Evolutionary conservation across 192 early-diverging fungal species (phyloP), one percentile per base, ranked within the genome.

Genomic region (Coemansia sp.): DNA sequence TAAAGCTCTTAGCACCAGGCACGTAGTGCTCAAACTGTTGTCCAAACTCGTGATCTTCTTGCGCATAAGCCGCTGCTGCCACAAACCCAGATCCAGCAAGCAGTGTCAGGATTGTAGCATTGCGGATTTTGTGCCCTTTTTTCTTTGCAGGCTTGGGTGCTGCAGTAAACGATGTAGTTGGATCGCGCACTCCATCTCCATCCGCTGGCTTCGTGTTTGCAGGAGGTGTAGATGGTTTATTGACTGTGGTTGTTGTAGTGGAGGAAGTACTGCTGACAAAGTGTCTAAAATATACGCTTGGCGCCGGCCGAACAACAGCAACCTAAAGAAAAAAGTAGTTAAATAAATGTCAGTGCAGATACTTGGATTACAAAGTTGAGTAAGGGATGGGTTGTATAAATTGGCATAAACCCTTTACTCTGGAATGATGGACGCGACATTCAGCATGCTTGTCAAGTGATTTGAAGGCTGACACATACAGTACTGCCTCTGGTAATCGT

Each of bases 21-120:
- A 90, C 82, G 63, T 84, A 77, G 18, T 78, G 71, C 36, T 83
- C 85, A 61, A 91, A 91, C 39, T 62, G 47, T 41, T 85, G 75
- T 32, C 78, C 85, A 69, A 93, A 90, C n/a, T 81, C 71, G 21
- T 52, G 26, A 61, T 81, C 79, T 39, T 81, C 71, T 41, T 73
- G 63, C 46, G 79, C 69, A 41, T 81, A 81, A 36, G 68, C 71
- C 3, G 79, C 79, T 1, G 74, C 79, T 4, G 51, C 79, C 32
- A 81, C 74, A 70, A 81, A 81, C 11, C 72, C 77, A 5, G 77
- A 58, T 9, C 72, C 73, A 7, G 66, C 72, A 2, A 74, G 54
- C 36, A 80, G 49, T 16, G 72, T 49, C 21, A 80, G 55, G 41
- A 80, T 40, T 10, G 57, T 16, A n/a, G 66, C 68, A 52, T 80